A percentile compares a stretch with the other conserved stretches of the same genome.
Evolutionary conservation across 768 basidiomycete genomes (phyloP).

Genomic region (Glaciozyma antarctica): DNA sequence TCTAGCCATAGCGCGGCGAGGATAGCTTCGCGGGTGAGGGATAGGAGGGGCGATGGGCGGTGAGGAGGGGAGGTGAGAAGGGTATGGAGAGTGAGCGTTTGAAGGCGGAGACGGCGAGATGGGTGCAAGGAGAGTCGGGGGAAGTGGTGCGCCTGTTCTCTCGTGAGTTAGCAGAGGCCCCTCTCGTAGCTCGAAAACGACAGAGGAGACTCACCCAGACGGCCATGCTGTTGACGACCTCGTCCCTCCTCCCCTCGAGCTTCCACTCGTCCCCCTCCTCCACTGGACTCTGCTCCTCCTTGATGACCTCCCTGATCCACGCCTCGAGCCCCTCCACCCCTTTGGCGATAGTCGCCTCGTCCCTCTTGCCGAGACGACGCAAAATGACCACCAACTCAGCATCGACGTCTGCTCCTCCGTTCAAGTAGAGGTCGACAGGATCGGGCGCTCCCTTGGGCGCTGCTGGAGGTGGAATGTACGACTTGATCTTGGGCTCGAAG

Average conservation of each 20-base stretch:
- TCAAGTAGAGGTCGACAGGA: conserved; percentile 29
- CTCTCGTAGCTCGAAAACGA: not conserved
- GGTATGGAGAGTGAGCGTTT: conserved; percentile 54
- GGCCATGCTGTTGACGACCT: conserved; percentile 57
- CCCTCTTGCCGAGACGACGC: conserved; percentile 77
- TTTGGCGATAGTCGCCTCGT: conserved; percentile 67
- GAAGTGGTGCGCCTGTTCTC: conserved; percentile 69
- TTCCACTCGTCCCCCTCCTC: conserved; percentile 40
- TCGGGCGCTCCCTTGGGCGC: conserved; percentile 36
- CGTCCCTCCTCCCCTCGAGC: conserved; percentile 37
- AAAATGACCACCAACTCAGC: conserved; percentile 77
- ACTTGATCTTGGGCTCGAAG: conserved; percentile 59
- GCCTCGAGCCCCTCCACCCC: conserved; percentile 74
- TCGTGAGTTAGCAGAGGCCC: not conserved
- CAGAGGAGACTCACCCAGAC: conserved; percentile 66
- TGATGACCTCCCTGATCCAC: conserved; percentile 48
- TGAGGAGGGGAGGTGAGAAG: conserved; percentile 52
- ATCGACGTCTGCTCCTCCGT: conserved; percentile 47
- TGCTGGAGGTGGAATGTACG: conserved; percentile 73
- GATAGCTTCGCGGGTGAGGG: conserved; percentile 49
- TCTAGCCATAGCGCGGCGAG: conserved; percentile 46
- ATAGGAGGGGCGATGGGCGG: conserved; percentile 37
- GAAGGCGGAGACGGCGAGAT: conserved; percentile 60
- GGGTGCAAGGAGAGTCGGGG: conserved; percentile 71
- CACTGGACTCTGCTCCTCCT: conserved; percentile 38